A percentile compares a stretch with the other conserved stretches of the same genome.
These are phyloP conservation scores for Flaveria sonorensis DNA, from an alignment of 129 eudicot species.

Conservation along the genomic window DNA sequence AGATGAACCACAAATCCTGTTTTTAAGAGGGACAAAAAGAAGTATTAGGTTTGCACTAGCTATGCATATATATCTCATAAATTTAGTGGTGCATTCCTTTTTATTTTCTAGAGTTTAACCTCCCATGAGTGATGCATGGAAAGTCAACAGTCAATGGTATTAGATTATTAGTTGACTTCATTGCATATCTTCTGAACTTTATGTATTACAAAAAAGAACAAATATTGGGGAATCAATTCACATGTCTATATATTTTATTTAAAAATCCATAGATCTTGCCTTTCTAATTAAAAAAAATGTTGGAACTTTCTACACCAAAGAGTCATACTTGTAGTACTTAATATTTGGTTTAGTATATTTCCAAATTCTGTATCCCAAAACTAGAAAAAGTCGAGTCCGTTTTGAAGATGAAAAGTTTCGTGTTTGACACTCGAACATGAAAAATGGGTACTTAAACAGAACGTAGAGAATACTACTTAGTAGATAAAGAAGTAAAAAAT, in stretches of 20 bases:
- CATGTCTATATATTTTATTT: conserved; percentile 4
- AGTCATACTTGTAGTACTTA: not conserved
- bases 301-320: not conserved
- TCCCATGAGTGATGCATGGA: not conserved
- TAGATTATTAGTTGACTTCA: not conserved
- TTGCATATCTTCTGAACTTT: not conserved
- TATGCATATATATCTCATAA: not conserved
- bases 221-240: conserved; percentile 6
- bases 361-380: not conserved
- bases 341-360: not conserved
- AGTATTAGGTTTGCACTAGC: conserved; percentile 23
- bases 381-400: not conserved
- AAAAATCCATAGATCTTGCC: not conserved
- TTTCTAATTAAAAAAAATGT: not conserved
- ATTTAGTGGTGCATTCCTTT: not conserved
- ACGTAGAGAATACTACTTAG: not conserved
- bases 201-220: not conserved
- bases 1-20: conserved; percentile 77
- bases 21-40: conserved; percentile 18
- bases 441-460: not conserved
- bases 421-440: conserved; percentile 2
- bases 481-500: conserved; percentile 9
- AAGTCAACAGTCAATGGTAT: not conserved
- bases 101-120: not conserved
- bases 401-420: conserved; percentile 12